Base-by-base conservation (phyloP, 1,284 basidiomycete genomes). In the Naganishia sp. region DNA sequence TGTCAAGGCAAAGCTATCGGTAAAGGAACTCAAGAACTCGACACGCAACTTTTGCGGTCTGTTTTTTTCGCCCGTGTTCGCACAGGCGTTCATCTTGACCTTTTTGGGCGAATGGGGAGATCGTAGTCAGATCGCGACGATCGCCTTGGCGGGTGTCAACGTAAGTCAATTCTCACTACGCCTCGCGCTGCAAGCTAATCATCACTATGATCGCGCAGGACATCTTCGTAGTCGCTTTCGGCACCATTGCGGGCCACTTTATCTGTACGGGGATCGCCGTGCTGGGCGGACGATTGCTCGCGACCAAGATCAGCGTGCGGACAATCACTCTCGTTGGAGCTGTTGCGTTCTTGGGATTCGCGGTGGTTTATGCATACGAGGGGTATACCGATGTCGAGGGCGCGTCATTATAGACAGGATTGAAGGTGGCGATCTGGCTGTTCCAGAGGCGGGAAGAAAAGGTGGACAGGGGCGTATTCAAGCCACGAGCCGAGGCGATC, bases 101-200 rank as follows among this genome's bases (percentile, higher is more conserved):
- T 99, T 99, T 80, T 83, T 99, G 13, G 96, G 94, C 25, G 95
- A 99, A 79, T 99, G 95, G 95, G 96, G 95, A 0, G 96, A 99
- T 80, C 83, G 95, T 51, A 94, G 90, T 75, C 96, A 99, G 81
- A 95, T 99, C 72, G 90, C 96, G 0, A 99, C 95, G 0, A 97
- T 99, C 71, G 94, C 93, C 2, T 83, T 99, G 55, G 96, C 90
- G 1, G 94, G 95, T 42, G 92, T 95, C 28, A 92, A 98, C 82
- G 94, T 97, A 74, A 72, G 89, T 84, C n/a, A 9, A 21, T 15
- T 7, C 6, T n/a, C 28, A 15, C 25, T 23, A 13, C 55, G 53
- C 21, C 35, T 39, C 39, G 28, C 18, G 35, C 35, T 39, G 3
- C 54, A 18, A 9, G 17, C 45, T 65, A 13, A 32, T n/a, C 21